Base-by-base conservation (phyloP, 2,329 filamentous ascomycete species). In the Chrysoporthe deuterocubensis region DNA sequence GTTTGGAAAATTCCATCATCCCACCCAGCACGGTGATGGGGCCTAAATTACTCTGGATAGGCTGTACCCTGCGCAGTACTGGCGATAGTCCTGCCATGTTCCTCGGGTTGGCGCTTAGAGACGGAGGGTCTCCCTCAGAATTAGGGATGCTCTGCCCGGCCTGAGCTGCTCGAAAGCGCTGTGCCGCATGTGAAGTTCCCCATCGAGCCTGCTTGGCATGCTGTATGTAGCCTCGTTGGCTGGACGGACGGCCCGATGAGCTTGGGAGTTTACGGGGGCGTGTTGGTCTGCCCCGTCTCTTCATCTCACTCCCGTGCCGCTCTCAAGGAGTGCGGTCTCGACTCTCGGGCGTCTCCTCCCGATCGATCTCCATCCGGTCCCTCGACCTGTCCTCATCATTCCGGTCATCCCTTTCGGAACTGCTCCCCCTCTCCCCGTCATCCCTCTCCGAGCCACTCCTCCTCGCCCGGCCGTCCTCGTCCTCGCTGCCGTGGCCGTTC, bases 361-460 rank as follows among this genome's bases (percentile, higher is more conserved):
- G 61, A 21, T 69, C 69, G 9, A 69, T 44, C 64, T 87, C 83
- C 72, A 80, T 84, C 56, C 78, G 81, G 65, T 84, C 82, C 60
- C 76, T 79, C 72, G 66, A 43, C 34, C 66, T 50, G n/a, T 66
- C 62, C 48, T 70, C 68, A 14, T 69, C 69, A 32, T 67, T 64
- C 37, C 68, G 68, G 34, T 66, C 69, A 14, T 75, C 71, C 11
- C 60, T 64, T 6, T 70, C 67, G 37, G 69, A 67, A 0, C 67
- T 71, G 8, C 73, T 72, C 21, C 58, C 44, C 14, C 40, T 26
- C 40, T 40, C 34, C 5, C 54, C 26, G 26, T 26, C 69, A 16
- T 75, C 71, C 9, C 61, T 64, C 9, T 70, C 67, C 32, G 69
- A 68, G 1, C 67, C 72, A 9, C 73, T 72, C 21, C 58, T 48